Base-by-base conservation (phyloP, 225 moss, liverwort and hornwort species). In the Antitrichia curtipendula region DNA sequence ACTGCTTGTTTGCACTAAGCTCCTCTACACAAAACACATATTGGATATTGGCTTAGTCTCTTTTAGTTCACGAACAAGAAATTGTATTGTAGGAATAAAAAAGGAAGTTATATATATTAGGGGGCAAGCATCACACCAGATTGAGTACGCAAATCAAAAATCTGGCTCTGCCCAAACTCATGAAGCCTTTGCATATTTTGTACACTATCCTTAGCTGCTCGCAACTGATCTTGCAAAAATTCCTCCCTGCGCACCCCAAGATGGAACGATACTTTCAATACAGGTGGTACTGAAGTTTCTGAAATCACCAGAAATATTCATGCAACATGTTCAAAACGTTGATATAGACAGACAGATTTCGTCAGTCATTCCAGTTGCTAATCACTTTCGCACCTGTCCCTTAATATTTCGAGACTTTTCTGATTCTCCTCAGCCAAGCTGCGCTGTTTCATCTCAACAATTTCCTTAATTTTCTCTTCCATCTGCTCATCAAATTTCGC, bases 381-480 rank as follows among this genome's bases (percentile, higher is more conserved):
- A 82, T 70, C 61, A 61, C 19, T 61, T 81, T 84, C 85, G 61
- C 74, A 97, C 97, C 97, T 97, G 88, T 97, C 97, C 91, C 94
- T 95, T 74, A 97, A 80, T 69, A 95, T 94, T 89, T 97, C 97
- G 36, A 95, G 91, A 80, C 92, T 97, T 83, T 97, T 97, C 63
- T 95, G 95, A 91, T 93, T 97, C 86, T 97, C 97, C 89, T 97
- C 97, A 68, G 95, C 95, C 91, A 97, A 91, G 87, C 96, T 97
- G 86, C 97, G 94, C 80, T 96, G 95, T 86, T 97, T 97, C 95
- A 96, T 96, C 90, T 97, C 97, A 75, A 96, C 96, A 81, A 94
- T 95, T 90, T 97, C 97, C 90, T 97, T 97, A 47, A 97, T 95
- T 87, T 97, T 97, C 90, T 97, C 97, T 88, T 97, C 97, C 97